These are phyloP conservation scores for Cynara cardunculus DNA, from an alignment of 129 eudicot species.

Conservation along the genomic window DNA sequence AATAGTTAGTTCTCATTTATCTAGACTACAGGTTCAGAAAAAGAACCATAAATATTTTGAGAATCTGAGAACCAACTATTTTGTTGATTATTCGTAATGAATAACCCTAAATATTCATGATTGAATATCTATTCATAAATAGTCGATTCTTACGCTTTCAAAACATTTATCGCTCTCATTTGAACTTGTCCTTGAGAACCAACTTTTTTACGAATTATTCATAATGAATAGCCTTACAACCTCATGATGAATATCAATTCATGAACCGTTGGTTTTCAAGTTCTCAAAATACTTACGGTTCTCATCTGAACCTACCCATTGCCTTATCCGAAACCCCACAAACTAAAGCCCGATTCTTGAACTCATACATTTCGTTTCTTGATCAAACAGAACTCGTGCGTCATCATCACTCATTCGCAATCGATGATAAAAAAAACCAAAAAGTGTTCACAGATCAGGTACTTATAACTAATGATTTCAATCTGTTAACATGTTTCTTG, in stretches of 20 bases:
- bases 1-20: neutral
- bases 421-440: constrained; percentile 1
- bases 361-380: neutral
- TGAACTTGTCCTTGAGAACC: no score
- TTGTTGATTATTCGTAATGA: neutral
- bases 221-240: neutral
- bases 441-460: constrained; percentile 27
- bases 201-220: neutral
- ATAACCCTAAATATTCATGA: neutral
- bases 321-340: neutral
- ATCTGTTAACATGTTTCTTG: constrained; percentile 29
- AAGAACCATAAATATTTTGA: neutral
- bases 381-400: constrained; percentile 16
- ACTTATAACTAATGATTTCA: constrained; percentile 4
- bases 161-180: no score
- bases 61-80: neutral
- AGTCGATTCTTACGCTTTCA: no score
- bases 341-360: neutral
- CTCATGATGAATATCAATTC: no score
- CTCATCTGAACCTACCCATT: neutral
- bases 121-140: no score
- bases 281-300: neutral
- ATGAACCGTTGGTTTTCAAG: neutral
- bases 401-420: constrained; percentile 16
- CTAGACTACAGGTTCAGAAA: no score